These are phyloP conservation scores for Parafenestella ontariensis DNA, from an alignment of 2,329 filamentous ascomycete species.

Conservation along the genomic window DNA sequence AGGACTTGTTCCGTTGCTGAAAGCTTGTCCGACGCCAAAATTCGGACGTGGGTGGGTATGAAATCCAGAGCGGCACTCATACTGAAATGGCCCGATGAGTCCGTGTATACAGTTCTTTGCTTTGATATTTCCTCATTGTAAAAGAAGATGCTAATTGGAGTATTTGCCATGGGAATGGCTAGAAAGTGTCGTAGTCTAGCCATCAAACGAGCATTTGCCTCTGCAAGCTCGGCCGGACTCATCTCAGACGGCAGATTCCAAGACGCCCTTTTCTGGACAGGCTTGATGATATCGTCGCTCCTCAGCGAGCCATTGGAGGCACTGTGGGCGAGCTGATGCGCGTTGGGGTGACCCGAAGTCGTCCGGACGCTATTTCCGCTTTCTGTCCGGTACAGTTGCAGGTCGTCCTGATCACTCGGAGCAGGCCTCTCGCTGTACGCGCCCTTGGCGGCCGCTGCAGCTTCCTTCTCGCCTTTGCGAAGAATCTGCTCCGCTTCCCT, in stretches of 20 bases:
- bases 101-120: slow-evolving; percentile 83
- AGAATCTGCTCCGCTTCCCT: slow-evolving; percentile 80
- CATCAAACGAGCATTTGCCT: slow-evolving; percentile 88
- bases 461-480: slow-evolving; percentile 72
- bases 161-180: slow-evolving; percentile 77
- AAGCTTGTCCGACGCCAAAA: slow-evolving; percentile 84
- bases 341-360: slow-evolving; percentile 18
- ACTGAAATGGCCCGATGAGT: slow-evolving; percentile 87
- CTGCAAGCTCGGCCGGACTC: slow-evolving; percentile 74
- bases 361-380: slow-evolving; percentile 38
- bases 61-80: slow-evolving; percentile 85
- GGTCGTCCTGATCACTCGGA: slow-evolving; percentile 54
- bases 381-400: slow-evolving; percentile 48
- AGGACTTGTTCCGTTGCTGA: slow-evolving; percentile 80
- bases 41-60: slow-evolving; percentile 84
- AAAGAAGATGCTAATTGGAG: slow-evolving; percentile 91
- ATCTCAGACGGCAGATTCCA: slow-evolving; percentile 67
- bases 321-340: slow-evolving; percentile 32
- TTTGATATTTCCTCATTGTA: slow-evolving; percentile 86
- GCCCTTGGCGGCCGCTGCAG: slow-evolving; percentile 72
- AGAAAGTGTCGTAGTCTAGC: slow-evolving; percentile 87
- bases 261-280: slow-evolving; percentile 57
- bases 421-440: slow-evolving; percentile 73
- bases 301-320: slow-evolving; percentile 37
- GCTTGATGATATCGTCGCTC: slow-evolving; percentile 39